Evolutionary conservation across 768 basidiomycete genomes (phyloP), one percentile per base, ranked within the genome.

Genomic region (Pleurotus cornucopiae): DNA sequence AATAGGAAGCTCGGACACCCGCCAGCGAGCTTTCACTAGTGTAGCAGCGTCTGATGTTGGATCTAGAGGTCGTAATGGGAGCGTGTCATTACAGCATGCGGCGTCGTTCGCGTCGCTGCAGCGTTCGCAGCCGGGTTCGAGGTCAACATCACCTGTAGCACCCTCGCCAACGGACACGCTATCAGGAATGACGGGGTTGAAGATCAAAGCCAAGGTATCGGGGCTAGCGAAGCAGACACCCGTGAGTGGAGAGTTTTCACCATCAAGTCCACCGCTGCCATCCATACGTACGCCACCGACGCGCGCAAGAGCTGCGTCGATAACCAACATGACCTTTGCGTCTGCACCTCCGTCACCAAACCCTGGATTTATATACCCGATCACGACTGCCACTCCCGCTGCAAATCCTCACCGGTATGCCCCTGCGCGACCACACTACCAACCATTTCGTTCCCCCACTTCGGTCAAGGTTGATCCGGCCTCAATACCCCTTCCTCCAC

Each of bases 141-240:
- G 61, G 4, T 64, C 64, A 43, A 46, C 64, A 26, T 55, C 64
- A n/a, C 58, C 61, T 30, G 56, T 61, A 46, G 38, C 57, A 48
- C 30, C 30, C 30, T 58, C 62, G 20, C 54, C 14, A 47, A 55
- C 52, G 46, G 62, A 63, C 23, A 23, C 60, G 13, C 11, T 25
- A 18, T 12, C 55, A 38, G 52, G 46, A 21, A 57, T 59, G 16
- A 37, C 51, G n/a, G 39, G 51, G 1, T 62, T 70, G 34, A 76
- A 73, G 63, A 78, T 90, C 59, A 88, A 80, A 67, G 80, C 88
- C 16, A 89, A 82, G 63, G 75, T 89, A 21, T 78, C 85, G 0
- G 67, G 71, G 38, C 59, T 83, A 44, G 79, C 74, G 18, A 82
- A 76, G 59, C 59, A 68, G 6, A 53, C 60, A 37, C n/a, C 37